These are phyloP conservation scores for Cicer chorassanicum DNA, from an alignment of 306 rosid species.

Conservation along the genomic window DNA sequence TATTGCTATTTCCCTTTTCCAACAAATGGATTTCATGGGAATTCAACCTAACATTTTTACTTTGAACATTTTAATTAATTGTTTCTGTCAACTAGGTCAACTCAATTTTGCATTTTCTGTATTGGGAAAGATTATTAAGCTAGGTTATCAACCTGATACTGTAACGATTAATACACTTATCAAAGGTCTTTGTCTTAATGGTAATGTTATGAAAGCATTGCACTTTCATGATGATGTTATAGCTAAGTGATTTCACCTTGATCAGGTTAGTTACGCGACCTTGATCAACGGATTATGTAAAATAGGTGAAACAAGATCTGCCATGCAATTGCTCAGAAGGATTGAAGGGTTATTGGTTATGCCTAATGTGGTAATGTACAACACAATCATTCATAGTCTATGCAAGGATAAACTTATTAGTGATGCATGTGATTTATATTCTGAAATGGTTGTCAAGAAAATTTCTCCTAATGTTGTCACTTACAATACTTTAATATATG, in stretches of 20 bases:
- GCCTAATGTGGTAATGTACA: conserved; percentile 3
- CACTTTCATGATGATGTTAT: no score
- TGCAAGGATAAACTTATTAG: no score
- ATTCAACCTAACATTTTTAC: neutral
- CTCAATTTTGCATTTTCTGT: conserved; percentile 2
- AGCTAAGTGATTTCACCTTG: no score
- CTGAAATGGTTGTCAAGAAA: no score
- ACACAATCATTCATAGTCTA: neutral
- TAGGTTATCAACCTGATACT: neutral
- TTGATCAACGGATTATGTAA: conserved; percentile 3
- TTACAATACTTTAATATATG: no score
- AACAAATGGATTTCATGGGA: neutral
- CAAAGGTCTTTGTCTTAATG: neutral
- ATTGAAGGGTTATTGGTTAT: neutral
- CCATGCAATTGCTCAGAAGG: neutral
- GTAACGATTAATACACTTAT: neutral
- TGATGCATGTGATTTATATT: no score
- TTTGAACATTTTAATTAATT: neutral
- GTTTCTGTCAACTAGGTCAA: neutral
- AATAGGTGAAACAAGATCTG: neutral
- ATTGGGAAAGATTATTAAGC: neutral
- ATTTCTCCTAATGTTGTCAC: no score
- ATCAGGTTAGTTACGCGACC: neutral
- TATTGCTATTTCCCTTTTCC: conserved; percentile 19
- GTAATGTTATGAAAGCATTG: neutral